Evolutionary conservation across 2,329 filamentous ascomycete genomes (phyloP).

Genomic region (Gnomoniopsis sp.): DNA sequence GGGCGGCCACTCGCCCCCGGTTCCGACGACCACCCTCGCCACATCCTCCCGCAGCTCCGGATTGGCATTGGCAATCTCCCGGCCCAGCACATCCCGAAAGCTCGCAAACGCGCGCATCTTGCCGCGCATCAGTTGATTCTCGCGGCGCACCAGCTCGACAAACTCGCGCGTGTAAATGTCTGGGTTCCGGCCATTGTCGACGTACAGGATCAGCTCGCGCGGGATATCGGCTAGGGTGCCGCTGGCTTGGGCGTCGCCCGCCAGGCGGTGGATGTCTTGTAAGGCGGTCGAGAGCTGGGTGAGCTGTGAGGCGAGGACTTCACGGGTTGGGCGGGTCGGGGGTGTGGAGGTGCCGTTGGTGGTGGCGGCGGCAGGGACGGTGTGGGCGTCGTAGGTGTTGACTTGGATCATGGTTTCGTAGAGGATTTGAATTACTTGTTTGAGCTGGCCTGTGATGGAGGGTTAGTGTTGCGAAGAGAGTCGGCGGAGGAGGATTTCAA

Average conservation of each 20-base stretch:
- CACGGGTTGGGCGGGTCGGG: constrained; percentile 49
- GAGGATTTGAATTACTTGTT: constrained; percentile 60
- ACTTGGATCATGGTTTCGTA: constrained; percentile 63
- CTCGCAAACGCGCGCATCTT: constrained; percentile 58
- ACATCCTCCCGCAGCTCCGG: constrained; percentile 57
- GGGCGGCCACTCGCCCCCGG: constrained; percentile 29
- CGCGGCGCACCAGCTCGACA: constrained; percentile 63
- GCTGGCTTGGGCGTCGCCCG: constrained; percentile 31
- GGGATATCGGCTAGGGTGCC: constrained; percentile 49
- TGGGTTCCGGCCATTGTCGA: constrained; percentile 68
- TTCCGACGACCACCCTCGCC: constrained; percentile 45
- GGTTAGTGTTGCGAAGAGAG: neutral
- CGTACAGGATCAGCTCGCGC: constrained; percentile 63
- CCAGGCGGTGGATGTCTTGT: constrained; percentile 36
- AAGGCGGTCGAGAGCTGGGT: constrained; percentile 37
- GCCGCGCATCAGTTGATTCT: constrained; percentile 65
- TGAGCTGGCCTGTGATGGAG: constrained; percentile 47
- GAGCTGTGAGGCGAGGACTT: constrained; percentile 55
- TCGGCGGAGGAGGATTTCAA: neutral
- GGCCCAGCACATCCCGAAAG: constrained; percentile 61
- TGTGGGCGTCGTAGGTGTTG: constrained; percentile 54
- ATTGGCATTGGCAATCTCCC: constrained; percentile 54
- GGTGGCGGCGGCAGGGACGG: constrained; percentile 26
- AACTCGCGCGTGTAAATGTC: constrained; percentile 74
- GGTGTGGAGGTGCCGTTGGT: constrained; percentile 52